phyloP scores from a whole-genome alignment of 441 rosid species.

The Pelargonium myrrhifolium region DNA sequence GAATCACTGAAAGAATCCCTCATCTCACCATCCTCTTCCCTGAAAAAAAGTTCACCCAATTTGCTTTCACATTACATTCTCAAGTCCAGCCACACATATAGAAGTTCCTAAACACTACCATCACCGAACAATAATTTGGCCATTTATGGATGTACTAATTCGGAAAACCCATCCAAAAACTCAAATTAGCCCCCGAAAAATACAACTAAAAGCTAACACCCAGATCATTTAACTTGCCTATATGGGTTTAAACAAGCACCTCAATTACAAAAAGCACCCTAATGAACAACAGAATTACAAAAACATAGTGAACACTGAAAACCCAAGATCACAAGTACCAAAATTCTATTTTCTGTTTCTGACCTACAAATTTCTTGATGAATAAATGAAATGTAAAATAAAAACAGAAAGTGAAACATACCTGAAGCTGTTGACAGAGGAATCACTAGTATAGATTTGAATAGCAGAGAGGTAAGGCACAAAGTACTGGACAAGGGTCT shows the following conservation, averaged over 20 bases:
- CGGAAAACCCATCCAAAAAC: too few species aligned
- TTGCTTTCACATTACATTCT: too few species aligned
- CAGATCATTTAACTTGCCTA: too few species aligned
- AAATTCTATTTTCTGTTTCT: too few species aligned
- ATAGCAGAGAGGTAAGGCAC: constrained; percentile 24
- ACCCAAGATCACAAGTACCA: too few species aligned
- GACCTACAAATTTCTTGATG: not conserved
- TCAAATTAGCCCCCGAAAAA: too few species aligned
- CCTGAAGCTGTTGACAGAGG: constrained; percentile 16
- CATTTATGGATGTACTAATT: too few species aligned
- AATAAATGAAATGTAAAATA: not conserved
- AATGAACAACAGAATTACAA: too few species aligned
- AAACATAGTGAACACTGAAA: too few species aligned
- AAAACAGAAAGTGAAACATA: not conserved
- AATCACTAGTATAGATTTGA: constrained; percentile 23
- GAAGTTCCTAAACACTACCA: not conserved
- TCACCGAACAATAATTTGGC: not conserved
- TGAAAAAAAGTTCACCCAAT: not conserved
- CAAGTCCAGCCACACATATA: not conserved
- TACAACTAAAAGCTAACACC: too few species aligned
- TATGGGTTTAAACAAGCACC: too few species aligned
- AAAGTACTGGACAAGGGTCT: constrained; percentile 22
- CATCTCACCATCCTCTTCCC: not conserved
- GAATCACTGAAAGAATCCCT: not conserved
- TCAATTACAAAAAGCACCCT: too few species aligned